Evolutionary conservation across 257 asterid genomes (phyloP), one percentile per base, ranked within the genome.

Genomic region (Scutellaria minor): DNA sequence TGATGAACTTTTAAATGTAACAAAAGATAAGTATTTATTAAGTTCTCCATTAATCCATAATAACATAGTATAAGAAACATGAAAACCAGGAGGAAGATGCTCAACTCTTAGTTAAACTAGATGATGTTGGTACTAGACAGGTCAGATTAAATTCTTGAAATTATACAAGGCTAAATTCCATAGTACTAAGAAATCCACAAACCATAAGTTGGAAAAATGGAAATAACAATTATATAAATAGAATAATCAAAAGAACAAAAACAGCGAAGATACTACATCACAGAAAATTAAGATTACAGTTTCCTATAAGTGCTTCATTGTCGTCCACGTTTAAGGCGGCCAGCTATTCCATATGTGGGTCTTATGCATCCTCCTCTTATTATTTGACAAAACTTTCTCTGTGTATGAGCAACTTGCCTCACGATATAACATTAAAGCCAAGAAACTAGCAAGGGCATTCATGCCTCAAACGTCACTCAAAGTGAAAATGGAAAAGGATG

Each of bases 21-120:
- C 9, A n/a, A 46, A 66, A 5, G 39, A 20, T 41, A 61, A 48
- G 64, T 27, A 75, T 62, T 54, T 50, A 24, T 66, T 40, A 57
- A 39, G 14, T 64, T 70, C 53, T 78, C 64, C 9, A 51, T 46
- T 46, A 31, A 61, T 61, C 63, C 6, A 55, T 56, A 69, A 71
- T 20, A 52, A 11, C 65, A 40, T 13, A 18, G 59, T 20, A 54
- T 65, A 64, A 64, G 72, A 75, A 72, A 71, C 35, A 67, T 31
- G 45, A 67, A 14, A 64, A 22, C 52, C 57, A 7, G 55, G 55
- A 39, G 15, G n/a, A 4, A 72, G 52, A 62, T 40, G 27, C 57
- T 45, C 44, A 63, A 46, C 66, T 70, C 76, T 62, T 72, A 9
- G 68, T 61, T 54, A 56, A 81, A 71, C 15, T 48, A 73, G 66